Base-by-base conservation (phyloP, 768 basidiomycete species). In the Crepidotus variabilis region DNA sequence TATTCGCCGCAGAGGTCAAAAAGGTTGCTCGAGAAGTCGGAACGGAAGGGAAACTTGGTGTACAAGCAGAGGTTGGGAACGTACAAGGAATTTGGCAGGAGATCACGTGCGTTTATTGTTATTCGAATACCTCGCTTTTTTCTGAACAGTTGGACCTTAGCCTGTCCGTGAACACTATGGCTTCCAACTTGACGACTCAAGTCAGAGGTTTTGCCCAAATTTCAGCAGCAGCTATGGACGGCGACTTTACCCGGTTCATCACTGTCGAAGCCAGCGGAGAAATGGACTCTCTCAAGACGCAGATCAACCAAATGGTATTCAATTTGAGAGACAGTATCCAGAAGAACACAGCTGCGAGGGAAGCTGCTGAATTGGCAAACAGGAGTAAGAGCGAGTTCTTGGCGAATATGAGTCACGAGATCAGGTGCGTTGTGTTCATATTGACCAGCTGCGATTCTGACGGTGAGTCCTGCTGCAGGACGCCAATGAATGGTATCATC, bases 401-500 rank as follows among this genome's bases (percentile, higher is more conserved):
- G 77, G 97, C 97, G 2, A 98, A 98, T 64, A 99, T 98, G 96
- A 90, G 87, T 6, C 95, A 97, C 69, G 94, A 95, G 75, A 96
- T 95, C 67, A 78, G 94, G 93, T 92, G 57, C 11, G 86, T 78
- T n/a, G n/a, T 57, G 14, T 47, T 33, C 51, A 43, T 53, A 51
- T 24, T 22, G n/a, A 4, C 7, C 32, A 2, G 7, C 8, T 33
- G 3, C 4, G 32, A 32, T 11, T n/a, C 28, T 46, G n/a, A 53
- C 14, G 46, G 11, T 20, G 48, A 5, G 46, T 24, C 28, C 32
- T 3, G 24, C 36, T 50, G n/a, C 66, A 94, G 96, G 69, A 98
- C 97, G 21, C 97, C 97, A 0, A 99, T 98, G 96, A 99, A 98
- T 68, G 96, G 97, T 67, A 99, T 99, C 71, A 98, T 99, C 62